Base-by-base conservation (phyloP, 2,329 filamentous ascomycete species). In the Ilyonectria mors-panacis region DNA sequence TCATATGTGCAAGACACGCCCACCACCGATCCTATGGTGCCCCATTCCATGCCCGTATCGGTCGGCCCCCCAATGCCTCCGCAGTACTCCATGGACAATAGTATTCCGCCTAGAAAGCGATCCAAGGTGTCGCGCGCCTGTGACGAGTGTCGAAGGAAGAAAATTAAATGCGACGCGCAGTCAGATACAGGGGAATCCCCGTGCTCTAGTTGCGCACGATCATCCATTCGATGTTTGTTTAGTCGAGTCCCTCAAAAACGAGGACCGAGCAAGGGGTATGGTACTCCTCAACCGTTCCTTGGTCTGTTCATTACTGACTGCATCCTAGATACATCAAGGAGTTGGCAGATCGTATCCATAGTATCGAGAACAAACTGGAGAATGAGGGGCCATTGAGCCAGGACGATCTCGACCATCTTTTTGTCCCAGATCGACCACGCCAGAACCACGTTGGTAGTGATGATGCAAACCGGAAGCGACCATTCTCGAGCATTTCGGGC, bases 81-180 rank as follows among this genome's bases (percentile, higher is more conserved):
- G 2, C 78, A 80, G 45, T 83, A 83, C 59, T 79, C 81, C 23
- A 78, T 83, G 54, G 85, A 86, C 44, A 90, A 92, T 69, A 86
- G 85, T 65, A 89, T 90, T 12, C 88, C 91, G 15, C 91, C 92
- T 0, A 85, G 92, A 69, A 96, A 96, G 79, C 87, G 94, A 66
- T 93, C 92, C 6, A 97, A 97, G 79, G 94, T 96, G 6, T 97
- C 94, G 12, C 88, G 94, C 42, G 94, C 94, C 2, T 97, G 94
- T 75, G 94, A 97, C 77, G 94, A 97, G 78, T 97, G 94, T 78
- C 88, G 94, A 48, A 88, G 94, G 62, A 97, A 97, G 81, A 97
- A 95, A 84, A 94, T 97, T 66, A 93, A 94, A 76, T 97, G 94
- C 76, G 94, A 97, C 81, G 93, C 94, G 5, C 88, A 89, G 67